Evolutionary conservation across 345 rosid genomes (phyloP).

Genomic region (Corchorus capsularis): DNA sequence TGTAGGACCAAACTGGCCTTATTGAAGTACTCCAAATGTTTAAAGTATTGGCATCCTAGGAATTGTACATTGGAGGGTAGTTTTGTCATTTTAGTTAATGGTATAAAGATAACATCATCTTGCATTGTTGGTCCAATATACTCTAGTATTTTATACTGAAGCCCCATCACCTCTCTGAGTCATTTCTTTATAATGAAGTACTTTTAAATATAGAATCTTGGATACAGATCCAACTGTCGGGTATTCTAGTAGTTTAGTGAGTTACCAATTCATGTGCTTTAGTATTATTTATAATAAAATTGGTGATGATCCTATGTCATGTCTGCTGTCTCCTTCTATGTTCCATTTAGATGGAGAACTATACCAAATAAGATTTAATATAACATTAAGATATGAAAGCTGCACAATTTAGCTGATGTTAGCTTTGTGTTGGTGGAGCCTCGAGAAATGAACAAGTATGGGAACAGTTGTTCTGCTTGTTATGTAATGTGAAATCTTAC

Average conservation of each 20-base stretch:
- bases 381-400: not conserved
- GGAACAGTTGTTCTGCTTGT: conserved; percentile 6
- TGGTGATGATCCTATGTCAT: not conserved
- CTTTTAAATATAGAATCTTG: not conserved
- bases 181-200: not conserved
- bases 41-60: conserved; percentile 18
- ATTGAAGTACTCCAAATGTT: conserved; percentile 3
- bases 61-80: conserved; percentile 18
- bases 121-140: conserved; percentile 16
- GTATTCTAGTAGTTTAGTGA: not conserved
- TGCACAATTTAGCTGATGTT: not conserved
- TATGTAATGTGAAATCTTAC: not conserved
- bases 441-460: not conserved
- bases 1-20: conserved; percentile 46
- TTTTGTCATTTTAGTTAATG: conserved; percentile 29
- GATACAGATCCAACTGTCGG: conserved; percentile 10
- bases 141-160: not conserved
- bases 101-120: not conserved
- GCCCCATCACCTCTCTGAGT: not conserved
- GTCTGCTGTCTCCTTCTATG: not conserved
- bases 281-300: conserved; percentile 15
- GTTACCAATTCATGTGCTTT: not conserved
- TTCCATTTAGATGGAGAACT: not conserved
- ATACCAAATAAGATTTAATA: not conserved
- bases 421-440: not conserved